Evolutionary conservation across 495 filamentous ascomycete genomes (phyloP), one percentile per base, ranked within the genome.

Genomic region (Podospora pseudocomata): DNA sequence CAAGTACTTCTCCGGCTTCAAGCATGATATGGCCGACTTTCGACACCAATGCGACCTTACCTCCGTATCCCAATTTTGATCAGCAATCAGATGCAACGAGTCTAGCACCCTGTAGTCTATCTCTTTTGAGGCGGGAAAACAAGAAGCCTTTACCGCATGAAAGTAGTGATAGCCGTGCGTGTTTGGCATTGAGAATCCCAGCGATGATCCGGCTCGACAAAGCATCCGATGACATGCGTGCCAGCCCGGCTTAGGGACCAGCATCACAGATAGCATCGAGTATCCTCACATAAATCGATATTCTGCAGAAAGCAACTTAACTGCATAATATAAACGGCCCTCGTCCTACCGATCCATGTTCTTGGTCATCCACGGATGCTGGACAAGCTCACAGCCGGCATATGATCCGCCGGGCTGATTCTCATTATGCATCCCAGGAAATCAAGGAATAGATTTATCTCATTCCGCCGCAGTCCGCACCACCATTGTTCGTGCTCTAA

Each of bases 351-450:
- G 39, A 11, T 49, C 15, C 39, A 9, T 2, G 5, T 49, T 49
- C 9, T 49, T 49, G 9, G 9, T 49, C 34, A 72, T n/a, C 71
- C 71, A 73, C 19, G 64, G 65, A 59, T 73, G 71, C 30, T 49
- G 5, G 58, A 73, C 23, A 26, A 68, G 11, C 3, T 69, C 57
- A 67, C 57, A 16, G 67, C 23, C 15, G 60, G 32, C n/a, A 39
- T 34, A n/a, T 69, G 68, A 9, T 73, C 64, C 11, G 39, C 64
- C 28, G 69, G 71, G 39, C 71, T 56, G 11, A 71, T 28, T 65
- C 68, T 71, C 68, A 71, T 71, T 16, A 69, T 57, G 30, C 60
- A 56, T 11, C 30, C 44, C 7, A 73, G 61, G 30, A 71, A 69
- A 2, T 60, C 68, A 3, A 19, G 66, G 39, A 71, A 69, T 44